Base-by-base conservation (phyloP, 495 filamentous ascomycete species). In the Lasiosphaeria ovina region DNA sequence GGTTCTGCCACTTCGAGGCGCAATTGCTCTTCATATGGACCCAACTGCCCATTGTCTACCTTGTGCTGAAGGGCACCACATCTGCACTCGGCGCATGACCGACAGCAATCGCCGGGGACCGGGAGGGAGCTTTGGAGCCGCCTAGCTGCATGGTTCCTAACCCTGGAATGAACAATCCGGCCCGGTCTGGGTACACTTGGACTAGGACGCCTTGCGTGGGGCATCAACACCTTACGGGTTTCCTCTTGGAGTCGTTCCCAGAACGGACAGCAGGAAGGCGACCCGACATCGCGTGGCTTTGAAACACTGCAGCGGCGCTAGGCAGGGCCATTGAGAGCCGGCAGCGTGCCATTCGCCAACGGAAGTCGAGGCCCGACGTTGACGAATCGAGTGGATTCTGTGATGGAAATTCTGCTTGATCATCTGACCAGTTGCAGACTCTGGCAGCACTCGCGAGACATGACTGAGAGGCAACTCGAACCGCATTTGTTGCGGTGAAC, bases 391-490 rank as follows among this genome's bases (percentile, higher is more conserved):
- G 36, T 53, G 38, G 60, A 47, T 53, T 24, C 54, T 35, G 24
- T 10, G 24, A 24, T 53, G 9, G 17, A 36, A 6, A 32, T 51
- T 49, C 17, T 61, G 24, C 24, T 55, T 51, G 51, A 62, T 62
- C 60, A 62, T 62, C 54, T 62, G 60, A 62, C 54, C 60, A 36
- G 45, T 49, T 24, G 31, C 42, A 31, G 47, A 44, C 56, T 47
- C 44, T 47, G 16, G 44, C 12, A 11, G 12, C 4, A 14, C 12
- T 5, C 44, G 5, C 12, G 44, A 47, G 5, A 14, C 12, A 47
- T 9, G 44, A 9, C 6, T 14, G 12, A 7, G 2, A 11, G 16
- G 6, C 12, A 47, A 5, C 0, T n/a, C 44, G 44, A 47, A 47
- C 44, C 16, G 5, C 44, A 11, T 24, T 24, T 24, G 24, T 24